Conservation (phyloP, 106 monocot genomes). For the Acanthochlamys bracteata region DNA sequence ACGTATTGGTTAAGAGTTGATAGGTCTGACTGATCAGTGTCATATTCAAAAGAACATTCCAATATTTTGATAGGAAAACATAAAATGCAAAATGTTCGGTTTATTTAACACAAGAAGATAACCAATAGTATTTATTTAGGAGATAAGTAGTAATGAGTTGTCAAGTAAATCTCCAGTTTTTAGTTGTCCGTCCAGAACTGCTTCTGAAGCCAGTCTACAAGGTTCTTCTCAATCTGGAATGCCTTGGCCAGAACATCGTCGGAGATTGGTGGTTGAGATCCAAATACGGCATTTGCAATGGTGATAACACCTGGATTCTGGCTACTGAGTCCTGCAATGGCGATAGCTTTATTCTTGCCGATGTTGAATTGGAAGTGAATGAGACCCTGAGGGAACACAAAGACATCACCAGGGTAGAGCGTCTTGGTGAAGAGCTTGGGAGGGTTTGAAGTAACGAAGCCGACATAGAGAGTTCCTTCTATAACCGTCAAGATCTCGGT, state of each 20-base stretch:
- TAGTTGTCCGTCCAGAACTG: conserved; percentile 3
- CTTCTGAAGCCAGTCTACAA: conserved; percentile 1
- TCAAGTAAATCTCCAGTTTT: no score
- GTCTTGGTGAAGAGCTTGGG: neutral
- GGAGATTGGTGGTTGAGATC: conserved; percentile 2
- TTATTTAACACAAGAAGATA: no score
- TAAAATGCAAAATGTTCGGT: no score
- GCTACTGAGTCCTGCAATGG: neutral
- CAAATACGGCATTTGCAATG: conserved; percentile 3
- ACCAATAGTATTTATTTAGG: no score
- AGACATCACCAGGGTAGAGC: conserved; percentile 4
- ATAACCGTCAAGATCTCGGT: neutral
- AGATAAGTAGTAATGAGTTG: no score
- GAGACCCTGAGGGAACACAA: conserved; percentile 6
- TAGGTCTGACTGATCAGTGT: no score
- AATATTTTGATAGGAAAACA: no score
- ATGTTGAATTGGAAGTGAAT: conserved; percentile 5
- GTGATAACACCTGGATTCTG: conserved; percentile 1
- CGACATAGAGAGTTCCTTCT: conserved; percentile 6
- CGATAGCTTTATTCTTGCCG: neutral
- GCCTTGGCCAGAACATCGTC: conserved; percentile 12
- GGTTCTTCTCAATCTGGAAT: conserved; percentile 4
- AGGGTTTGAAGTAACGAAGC: conserved; percentile 9
- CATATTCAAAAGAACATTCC: no score
- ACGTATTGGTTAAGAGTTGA: no score